phyloP scores from a whole-genome alignment of 2,329 filamentous ascomycete genomes.

The Pleurostoma richardsiae region DNA sequence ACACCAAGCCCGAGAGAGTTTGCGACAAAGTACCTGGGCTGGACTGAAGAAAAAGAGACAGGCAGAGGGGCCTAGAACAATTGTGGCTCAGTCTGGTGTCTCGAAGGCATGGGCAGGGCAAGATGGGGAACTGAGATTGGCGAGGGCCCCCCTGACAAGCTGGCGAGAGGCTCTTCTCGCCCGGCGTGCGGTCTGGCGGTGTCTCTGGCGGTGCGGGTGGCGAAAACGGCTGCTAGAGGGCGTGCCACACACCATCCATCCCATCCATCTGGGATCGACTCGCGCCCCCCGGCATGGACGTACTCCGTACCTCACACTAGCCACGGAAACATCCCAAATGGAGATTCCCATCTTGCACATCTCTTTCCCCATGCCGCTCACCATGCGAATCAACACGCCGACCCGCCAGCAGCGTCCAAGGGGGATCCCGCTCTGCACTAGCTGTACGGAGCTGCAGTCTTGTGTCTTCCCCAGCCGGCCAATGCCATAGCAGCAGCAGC shows the following conservation, averaged over 20 bases:
- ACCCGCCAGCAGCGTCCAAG: background rate
- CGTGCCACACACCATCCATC: background rate
- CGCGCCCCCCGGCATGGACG: background rate
- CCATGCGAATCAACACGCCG: background rate
- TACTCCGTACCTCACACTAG: background rate
- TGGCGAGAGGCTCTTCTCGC: too few species aligned
- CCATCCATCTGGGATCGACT: background rate
- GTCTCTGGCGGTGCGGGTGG: slow-evolving; percentile 2
- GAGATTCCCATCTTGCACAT: slow-evolving; percentile 5
- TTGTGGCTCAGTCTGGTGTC: slow-evolving; percentile 12
- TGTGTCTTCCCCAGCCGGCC: too few species aligned
- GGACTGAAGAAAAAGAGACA: background rate
- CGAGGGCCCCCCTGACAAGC: too few species aligned
- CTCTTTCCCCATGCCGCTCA: slow-evolving; percentile 5
- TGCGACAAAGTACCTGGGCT: too few species aligned
- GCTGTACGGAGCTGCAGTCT: too few species aligned
- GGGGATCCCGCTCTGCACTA: too few species aligned
- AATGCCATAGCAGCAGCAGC: too few species aligned
- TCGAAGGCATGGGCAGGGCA: background rate
- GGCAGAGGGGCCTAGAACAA: slow-evolving; percentile 10
- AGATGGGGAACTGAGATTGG: too few species aligned
- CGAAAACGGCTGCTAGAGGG: slow-evolving; percentile 3
- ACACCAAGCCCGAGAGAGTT: too few species aligned
- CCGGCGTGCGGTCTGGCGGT: too few species aligned
- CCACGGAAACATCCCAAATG: background rate